These are phyloP conservation scores for Metrosideros polymorpha DNA, from an alignment of 441 rosid genomes.

Conservation along the genomic window DNA sequence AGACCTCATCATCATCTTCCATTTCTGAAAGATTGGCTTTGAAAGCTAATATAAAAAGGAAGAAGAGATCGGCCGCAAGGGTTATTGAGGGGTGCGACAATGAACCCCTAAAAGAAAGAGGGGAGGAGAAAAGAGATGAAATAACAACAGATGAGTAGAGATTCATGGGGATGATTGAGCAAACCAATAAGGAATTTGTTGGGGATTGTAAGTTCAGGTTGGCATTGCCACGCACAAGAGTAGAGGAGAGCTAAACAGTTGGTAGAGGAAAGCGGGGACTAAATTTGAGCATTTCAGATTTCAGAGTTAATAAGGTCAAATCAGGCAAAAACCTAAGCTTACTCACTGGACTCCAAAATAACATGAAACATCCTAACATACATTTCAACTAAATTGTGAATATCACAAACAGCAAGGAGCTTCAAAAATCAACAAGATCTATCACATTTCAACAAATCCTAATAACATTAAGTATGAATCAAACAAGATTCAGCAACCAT, in stretches of 20 bases:
- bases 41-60: not conserved
- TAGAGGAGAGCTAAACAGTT: not conserved
- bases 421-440: not conserved
- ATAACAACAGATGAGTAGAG: not conserved
- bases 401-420: not conserved
- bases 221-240: not conserved
- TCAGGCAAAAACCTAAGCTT: not conserved
- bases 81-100: not conserved
- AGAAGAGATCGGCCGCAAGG: not conserved
- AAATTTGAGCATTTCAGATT: no score
- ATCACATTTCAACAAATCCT: not conserved
- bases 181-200: fast-evolving
- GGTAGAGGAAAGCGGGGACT: no score
- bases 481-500: not conserved
- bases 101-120: not conserved
- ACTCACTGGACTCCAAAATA: not conserved
- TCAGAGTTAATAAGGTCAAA: not conserved
- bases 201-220: not conserved
- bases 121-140: not conserved
- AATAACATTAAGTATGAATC: not conserved
- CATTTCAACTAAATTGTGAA: not conserved
- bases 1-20: not conserved
- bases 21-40: not conserved
- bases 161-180: not conserved
- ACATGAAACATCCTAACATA: not conserved